Base-by-base conservation (phyloP, 78 protist genomes). In the Tieghemostelium lacteum region DNA sequence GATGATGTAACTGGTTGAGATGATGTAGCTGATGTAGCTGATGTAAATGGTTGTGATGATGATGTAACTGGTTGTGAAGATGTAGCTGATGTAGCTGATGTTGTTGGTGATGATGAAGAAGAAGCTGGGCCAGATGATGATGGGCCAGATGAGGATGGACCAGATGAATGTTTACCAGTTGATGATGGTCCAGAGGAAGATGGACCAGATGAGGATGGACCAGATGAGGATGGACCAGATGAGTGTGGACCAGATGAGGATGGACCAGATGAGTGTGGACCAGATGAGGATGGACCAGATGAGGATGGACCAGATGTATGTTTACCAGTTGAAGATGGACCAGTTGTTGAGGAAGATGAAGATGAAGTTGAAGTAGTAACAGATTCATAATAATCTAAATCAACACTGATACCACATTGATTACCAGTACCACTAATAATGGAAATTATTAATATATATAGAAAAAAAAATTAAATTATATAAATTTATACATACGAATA, bases 381-480 rank as follows among this genome's bases (percentile, higher is more conserved):
- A 24, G 36, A 49, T 42, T 3, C 45, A 5, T 28, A 75, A 37
- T 19, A 75, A 33, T 75, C 85, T 2, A 61, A 39, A 62, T 75
- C 86, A 8, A 75, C 86, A 31, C 31, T 29, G 45, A 75, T 72
- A 22, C 63, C 58, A 75, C 86, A 75, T 62, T 75, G 52, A 19
- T 19, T 24, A 0, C 33, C 55, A 26, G 42, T 75, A 26, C 75
- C 74, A 22, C 24, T n/a, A n/a, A n/a, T n/a, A n/a, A n/a, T 5
- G 10, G 10, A 60, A 7, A 22, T 12, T 19, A 22, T 49, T 12
- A 49, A 49, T 49, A 49, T 45, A 45, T 14, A 45, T 45, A 6
- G 55, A 49, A 49, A 49, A 49, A 49, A 49, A 12, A 49, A 49
- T 49, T 16, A 49, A 16, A 49, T 16, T n/a, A n/a, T n/a, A n/a